Evolutionary conservation across 257 asterid genomes (phyloP).

Genomic region (Rehmannia glutinosa): DNA sequence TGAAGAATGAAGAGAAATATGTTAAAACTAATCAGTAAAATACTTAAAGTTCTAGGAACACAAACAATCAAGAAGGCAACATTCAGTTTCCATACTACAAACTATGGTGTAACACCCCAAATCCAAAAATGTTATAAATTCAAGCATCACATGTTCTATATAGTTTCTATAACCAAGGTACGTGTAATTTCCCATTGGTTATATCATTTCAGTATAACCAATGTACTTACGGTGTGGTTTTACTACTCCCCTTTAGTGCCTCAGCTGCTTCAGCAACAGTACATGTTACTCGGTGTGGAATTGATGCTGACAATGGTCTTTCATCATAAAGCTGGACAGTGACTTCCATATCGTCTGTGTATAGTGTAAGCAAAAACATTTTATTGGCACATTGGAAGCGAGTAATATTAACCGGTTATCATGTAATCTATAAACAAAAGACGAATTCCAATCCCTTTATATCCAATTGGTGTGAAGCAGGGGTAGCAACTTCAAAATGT

Average conservation of each 20-base stretch:
- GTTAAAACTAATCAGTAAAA: neutral
- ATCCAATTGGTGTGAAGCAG: neutral
- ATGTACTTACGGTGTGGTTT: slow-evolving; percentile 70
- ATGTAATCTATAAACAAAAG: neutral
- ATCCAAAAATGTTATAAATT: neutral
- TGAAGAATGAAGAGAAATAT: slow-evolving; percentile 18
- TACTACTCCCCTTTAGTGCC: slow-evolving; percentile 60
- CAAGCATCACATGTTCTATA: neutral
- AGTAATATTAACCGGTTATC: neutral
- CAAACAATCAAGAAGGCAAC: slow-evolving; percentile 8
- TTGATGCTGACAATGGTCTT: slow-evolving; percentile 72
- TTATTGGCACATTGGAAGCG: neutral
- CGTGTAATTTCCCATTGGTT: neutral
- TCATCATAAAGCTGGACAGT: slow-evolving; percentile 66
- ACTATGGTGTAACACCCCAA: neutral
- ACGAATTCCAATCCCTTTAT: neutral
- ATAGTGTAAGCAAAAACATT: slow-evolving; percentile 10
- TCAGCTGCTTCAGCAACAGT: slow-evolving; percentile 77
- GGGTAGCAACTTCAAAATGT: neutral
- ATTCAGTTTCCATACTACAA: slow-evolving; percentile 4
- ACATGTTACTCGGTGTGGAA: slow-evolving; percentile 73
- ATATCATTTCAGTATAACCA: neutral
- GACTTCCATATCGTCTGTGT: slow-evolving; percentile 76
- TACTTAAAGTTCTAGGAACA: slow-evolving; percentile 4
- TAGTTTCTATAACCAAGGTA: neutral